Conservation (phyloP, 768 basidiomycete genomes). For the Russula ochroleuca region DNA sequence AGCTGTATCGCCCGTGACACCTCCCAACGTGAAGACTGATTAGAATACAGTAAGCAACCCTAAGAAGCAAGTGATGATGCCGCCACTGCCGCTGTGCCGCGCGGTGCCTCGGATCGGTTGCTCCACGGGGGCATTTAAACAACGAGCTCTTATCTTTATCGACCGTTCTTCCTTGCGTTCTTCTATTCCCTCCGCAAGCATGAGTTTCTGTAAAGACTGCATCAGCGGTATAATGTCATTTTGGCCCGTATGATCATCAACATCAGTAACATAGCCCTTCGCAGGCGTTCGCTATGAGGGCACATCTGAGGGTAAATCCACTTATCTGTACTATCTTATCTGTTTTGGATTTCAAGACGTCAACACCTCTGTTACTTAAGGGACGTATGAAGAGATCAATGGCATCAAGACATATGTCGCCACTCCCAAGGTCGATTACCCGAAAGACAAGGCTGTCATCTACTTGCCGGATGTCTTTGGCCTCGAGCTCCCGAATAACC, state of each 20-base stretch:
- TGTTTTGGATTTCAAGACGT: no score
- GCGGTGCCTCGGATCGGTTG: neutral
- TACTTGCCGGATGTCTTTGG: constrained; percentile 42
- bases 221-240: constrained; percentile 42
- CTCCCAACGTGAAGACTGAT: no score
- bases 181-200: constrained; percentile 24
- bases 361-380: constrained; percentile 24
- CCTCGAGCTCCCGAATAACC: constrained; percentile 35
- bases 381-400: constrained; percentile 36
- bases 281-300: constrained; percentile 39
- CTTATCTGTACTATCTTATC: neutral
- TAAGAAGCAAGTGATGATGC: no score
- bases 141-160: neutral
- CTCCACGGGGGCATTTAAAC: neutral
- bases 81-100: no score
- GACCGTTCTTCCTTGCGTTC: neutral
- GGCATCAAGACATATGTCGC: constrained; percentile 41
- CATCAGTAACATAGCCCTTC: neutral
- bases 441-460: constrained; percentile 41
- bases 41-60: no score
- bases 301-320: constrained; percentile 34
- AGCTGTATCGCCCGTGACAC: no score
- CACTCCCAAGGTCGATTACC: constrained; percentile 38
- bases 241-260: neutral
- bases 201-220: constrained; percentile 57